Evolutionary conservation across 305 asterid species (phyloP), one percentile per base, ranked within the genome.

Genomic region (Rubia tinctorum): DNA sequence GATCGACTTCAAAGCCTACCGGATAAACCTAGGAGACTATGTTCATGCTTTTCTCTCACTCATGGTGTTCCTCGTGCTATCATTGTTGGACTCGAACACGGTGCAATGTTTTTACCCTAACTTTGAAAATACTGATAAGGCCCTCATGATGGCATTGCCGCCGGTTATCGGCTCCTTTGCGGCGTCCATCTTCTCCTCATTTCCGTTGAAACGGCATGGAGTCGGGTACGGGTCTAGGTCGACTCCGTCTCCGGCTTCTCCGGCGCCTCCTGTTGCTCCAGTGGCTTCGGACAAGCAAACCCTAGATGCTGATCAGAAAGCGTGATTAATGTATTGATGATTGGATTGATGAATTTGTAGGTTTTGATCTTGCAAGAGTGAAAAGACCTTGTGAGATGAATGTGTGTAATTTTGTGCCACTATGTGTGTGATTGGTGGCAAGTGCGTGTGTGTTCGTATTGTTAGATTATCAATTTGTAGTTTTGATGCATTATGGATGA

Each of bases 131-230:
- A 69, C 90, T 0, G 75, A 88, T 76, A 84, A 84, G 77, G 63
- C 53, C 40, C 55, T 89, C 75, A 68, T 87, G 51, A 85, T 85
- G 93, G 89, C 81, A 1, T 7, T 87, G 88, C 95, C 93, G n/a
- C 84, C 93, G 1, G 84, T 69, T 10, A 76, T 89, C 4, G 97
- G 90, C 39, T 76, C 86, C 4, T 70, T 87, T 23, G 58, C 92
- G 11, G 78, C 87, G 5, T n/a, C 74, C 0, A 78, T 88, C 27
- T 90, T 84, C 70, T 64, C 84, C 14, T 0, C 81, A 73, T 90
- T 87, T 56, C 96, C 96, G 7, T 75, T 81, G 62, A 78, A 62
- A 14, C 86, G 95, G 11, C 91, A 88, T 71, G 95, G 96, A 5
- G 77, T 90, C 25, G 95, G 92, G 56, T 90, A 88, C 80, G 59